Evolutionary conservation across 129 eudicot species (phyloP).

Genomic region (Flaveria linearis): DNA sequence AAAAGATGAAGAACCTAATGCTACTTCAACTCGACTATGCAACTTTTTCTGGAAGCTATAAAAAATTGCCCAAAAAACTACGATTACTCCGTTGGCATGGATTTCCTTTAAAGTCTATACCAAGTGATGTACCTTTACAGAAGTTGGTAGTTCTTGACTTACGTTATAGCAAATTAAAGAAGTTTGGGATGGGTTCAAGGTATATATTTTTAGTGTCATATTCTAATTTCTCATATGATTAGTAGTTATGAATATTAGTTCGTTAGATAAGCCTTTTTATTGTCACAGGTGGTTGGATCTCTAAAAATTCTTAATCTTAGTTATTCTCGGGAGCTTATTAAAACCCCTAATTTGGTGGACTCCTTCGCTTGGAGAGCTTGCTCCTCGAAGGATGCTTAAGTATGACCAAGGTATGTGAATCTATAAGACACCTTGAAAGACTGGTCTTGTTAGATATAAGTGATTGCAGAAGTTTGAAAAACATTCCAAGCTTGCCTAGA

Average conservation of each 20-base stretch:
- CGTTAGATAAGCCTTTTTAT: too few species aligned
- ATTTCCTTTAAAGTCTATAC: background rate
- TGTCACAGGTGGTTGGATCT: too few species aligned
- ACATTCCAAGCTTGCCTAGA: slow-evolving; percentile 2
- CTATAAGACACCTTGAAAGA: background rate
- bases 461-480: background rate
- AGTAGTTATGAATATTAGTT: background rate
- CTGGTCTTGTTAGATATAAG: background rate
- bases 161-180: background rate
- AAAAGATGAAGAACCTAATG: too few species aligned
- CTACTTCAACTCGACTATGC: too few species aligned
- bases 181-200: background rate
- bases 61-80: too few species aligned
- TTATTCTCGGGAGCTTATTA: background rate
- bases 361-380: background rate
- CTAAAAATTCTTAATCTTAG: slow-evolving; percentile 1
- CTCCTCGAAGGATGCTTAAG: background rate
- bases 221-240: too few species aligned
- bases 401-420: background rate
- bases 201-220: background rate
- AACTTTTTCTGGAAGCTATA: too few species aligned
- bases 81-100: slow-evolving; percentile 20
- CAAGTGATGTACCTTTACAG: background rate
- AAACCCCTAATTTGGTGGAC: slow-evolving; percentile 16
- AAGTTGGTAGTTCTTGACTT: slow-evolving; percentile 22